phyloP scores from a whole-genome alignment of 83 land plant species.

The Picea abies region DNA sequence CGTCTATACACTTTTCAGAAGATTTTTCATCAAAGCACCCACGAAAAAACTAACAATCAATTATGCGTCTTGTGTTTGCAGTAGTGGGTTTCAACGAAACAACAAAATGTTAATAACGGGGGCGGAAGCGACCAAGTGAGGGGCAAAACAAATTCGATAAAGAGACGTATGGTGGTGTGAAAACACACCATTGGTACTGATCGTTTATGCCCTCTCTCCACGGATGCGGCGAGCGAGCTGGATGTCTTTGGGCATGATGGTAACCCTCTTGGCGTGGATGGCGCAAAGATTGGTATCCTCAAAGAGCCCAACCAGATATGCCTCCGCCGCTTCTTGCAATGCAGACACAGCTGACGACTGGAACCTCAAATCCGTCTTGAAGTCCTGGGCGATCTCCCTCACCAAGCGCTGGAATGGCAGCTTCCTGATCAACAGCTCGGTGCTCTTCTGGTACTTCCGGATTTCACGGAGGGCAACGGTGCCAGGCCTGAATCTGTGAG shows the following conservation, averaged over 20 bases:
- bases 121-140: no score
- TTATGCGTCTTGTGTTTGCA: no score
- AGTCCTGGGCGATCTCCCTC: constrained; percentile 12
- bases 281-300: not conserved
- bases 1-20: no score
- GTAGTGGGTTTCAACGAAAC: no score
- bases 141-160: no score
- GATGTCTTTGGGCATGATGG: not conserved
- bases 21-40: no score
- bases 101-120: no score
- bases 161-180: no score
- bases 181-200: no score
- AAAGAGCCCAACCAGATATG: not conserved
- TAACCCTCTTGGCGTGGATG: not conserved
- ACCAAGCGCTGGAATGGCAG: constrained; percentile 5
- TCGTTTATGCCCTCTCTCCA: not conserved
- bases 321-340: constrained; percentile 1
- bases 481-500: constrained; percentile 5
- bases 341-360: constrained; percentile 9
- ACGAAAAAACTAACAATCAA: no score
- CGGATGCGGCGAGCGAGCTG: constrained; percentile 10
- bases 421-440: not conserved
- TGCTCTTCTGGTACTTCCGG: not conserved
- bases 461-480: constrained; percentile 5
- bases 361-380: constrained; percentile 13